phyloP scores from a whole-genome alignment of 371 early-diverging fungal genomes.

The Haplosporangium sp. region DNA sequence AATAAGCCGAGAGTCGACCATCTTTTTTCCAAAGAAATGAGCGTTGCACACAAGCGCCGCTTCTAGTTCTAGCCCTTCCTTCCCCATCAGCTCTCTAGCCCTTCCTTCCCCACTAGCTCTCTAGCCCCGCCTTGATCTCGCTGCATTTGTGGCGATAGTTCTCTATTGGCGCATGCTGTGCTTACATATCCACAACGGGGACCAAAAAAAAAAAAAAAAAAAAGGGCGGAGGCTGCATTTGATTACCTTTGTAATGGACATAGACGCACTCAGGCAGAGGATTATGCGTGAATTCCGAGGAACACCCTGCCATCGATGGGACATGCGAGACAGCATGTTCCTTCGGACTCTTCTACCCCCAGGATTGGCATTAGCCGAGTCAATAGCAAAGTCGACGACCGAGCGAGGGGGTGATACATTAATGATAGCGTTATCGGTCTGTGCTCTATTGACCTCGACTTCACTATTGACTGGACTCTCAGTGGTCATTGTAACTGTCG shows the following conservation, averaged over 20 bases:
- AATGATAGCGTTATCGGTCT: not conserved
- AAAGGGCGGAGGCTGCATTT: no score
- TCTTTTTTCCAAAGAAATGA: no score
- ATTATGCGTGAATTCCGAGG: conserved; percentile 45
- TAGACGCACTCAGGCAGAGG: conserved; percentile 14
- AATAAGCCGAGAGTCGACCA: no score
- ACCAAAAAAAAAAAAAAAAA: no score
- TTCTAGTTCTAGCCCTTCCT: no score
- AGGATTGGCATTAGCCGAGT: conserved; percentile 16
- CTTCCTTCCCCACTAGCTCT: no score
- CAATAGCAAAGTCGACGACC: conserved; percentile 37
- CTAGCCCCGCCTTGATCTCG: no score
- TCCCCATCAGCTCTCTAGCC: no score
- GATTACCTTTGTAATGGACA: conserved; percentile 36
- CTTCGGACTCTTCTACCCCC: conserved; percentile 41
- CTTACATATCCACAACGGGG: no score
- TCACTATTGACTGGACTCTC: not conserved
- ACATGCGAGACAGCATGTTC: conserved; percentile 21
- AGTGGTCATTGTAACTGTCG: not conserved
- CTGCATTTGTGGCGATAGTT: no score
- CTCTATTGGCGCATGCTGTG: not conserved
- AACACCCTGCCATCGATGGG: conserved; percentile 22
- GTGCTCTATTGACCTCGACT: not conserved
- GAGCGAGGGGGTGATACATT: conserved; percentile 28
- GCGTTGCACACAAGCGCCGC: no score